Conservation (phyloP, 2,329 filamentous ascomycete genomes). For the Colletotrichum salicis region DNA sequence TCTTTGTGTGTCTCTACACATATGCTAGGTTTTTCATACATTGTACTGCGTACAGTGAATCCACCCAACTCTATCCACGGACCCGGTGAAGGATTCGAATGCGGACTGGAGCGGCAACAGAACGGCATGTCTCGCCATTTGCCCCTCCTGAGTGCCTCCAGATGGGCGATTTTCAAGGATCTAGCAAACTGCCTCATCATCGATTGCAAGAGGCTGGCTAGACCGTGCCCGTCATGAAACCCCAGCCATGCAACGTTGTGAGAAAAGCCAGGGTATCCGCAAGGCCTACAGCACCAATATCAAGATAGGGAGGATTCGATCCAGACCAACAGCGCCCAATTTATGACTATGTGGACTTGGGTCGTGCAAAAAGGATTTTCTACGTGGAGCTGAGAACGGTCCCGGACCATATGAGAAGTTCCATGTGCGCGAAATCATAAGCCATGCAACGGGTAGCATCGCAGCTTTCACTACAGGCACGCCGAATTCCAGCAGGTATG, state of each 20-base stretch:
- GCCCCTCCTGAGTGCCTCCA: conserved; percentile 6
- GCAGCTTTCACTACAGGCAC: background rate
- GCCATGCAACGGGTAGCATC: conserved; percentile 1
- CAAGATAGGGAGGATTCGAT: background rate
- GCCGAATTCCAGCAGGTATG: background rate
- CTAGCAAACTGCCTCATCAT: background rate
- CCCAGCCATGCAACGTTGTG: background rate
- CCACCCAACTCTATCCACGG: background rate
- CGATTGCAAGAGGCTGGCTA: background rate
- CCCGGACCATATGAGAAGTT: background rate
- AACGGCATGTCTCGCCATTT: background rate
- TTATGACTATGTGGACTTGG: background rate
- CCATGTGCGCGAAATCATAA: background rate
- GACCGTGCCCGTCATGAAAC: background rate
- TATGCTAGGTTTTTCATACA: background rate
- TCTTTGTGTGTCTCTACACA: background rate
- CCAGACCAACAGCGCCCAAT: background rate
- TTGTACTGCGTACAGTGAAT: background rate
- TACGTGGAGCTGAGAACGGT: background rate
- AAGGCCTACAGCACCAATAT: background rate
- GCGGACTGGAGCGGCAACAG: conserved; percentile 23
- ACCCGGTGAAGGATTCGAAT: background rate
- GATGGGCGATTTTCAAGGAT: background rate
- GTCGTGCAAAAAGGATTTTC: background rate
- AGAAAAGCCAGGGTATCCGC: background rate